These are phyloP conservation scores for Powellomyces hirtus DNA, from an alignment of 192 early-diverging fungal genomes.

Conservation along the genomic window DNA sequence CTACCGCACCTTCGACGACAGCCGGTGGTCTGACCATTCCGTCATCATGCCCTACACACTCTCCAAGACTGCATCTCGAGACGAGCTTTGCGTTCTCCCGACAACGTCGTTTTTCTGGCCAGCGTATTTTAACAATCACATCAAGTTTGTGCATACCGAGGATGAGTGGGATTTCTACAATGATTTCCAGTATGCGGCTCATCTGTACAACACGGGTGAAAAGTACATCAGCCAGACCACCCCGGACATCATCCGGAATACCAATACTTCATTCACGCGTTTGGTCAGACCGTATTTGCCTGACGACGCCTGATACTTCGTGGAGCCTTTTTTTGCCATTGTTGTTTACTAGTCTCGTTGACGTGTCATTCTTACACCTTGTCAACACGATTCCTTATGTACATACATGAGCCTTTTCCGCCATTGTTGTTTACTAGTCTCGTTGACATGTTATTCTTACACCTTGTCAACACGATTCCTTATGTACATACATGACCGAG, in stretches of 20 bases:
- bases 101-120: constrained; percentile 44
- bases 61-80: constrained; percentile 5
- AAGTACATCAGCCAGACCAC: constrained; percentile 30
- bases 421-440: too few relatives aligned
- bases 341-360: too few relatives aligned
- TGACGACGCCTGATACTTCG: constrained; percentile 10
- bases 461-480: too few relatives aligned
- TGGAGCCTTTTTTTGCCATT: too few relatives aligned
- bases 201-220: constrained; percentile 41
- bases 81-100: constrained; percentile 27
- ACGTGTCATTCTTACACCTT: too few relatives aligned
- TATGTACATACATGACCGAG: too few relatives aligned
- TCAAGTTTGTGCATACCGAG: constrained; percentile 38
- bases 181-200: constrained; percentile 30
- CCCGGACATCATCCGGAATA: constrained; percentile 22
- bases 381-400: too few relatives aligned
- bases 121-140: constrained; percentile 36
- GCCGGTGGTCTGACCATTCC: constrained; percentile 44
- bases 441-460: too few relatives aligned
- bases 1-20: constrained; percentile 42
- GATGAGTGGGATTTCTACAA: constrained; percentile 36
- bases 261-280: constrained; percentile 40
- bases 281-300: constrained; percentile 33
- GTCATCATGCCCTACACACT: constrained; percentile 42
- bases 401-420: too few relatives aligned